Base-by-base conservation (phyloP, 352 stramenopile species). In the Phytopythium sindhum region DNA sequence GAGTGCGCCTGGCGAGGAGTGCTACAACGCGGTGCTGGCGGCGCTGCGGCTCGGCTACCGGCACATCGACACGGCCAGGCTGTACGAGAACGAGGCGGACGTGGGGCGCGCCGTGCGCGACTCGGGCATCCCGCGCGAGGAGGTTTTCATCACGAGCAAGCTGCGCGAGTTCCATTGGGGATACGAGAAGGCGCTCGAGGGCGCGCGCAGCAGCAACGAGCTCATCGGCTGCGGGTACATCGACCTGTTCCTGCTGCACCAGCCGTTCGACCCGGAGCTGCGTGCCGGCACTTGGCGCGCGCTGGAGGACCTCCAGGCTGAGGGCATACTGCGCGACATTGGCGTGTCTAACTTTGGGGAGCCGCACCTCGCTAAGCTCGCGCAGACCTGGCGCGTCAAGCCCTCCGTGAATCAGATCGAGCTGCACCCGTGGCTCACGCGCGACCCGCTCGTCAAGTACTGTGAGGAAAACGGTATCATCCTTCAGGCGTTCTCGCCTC, bases 311-410 rank as follows among this genome's bases (percentile, higher is more conserved):
- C 45, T 79, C 39, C 68, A 78, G 62, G 60, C 44, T 7, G 61
- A 77, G 26, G 89, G 86, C 0, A 60, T 89, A n/a, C 69, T 91
- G 47, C 68, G 72, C 29, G 80, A 90, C 58, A 90, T 94, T 52
- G 91, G 89, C 48, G 89, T 97, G 24, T 94, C 75, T 29, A 97
- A 97, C 62, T 96, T 96, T 71, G 73, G 78, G 3, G 63, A 88
- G 44, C 68, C 75, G 17, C 88, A 97, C 71, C 71, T 97, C 44
- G 68, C 83, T 62, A 86, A 86, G 48, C 56, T 96, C 9, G 75
- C 87, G 39, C 42, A 74, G 51, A 75, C 80, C 14, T 79, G 72
- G 59, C 56, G 63, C 6, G 74, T 80, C 24, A 84, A 80, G 33
- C 80, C 83, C 1, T 73, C 78, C 0, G 85, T 91, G 53, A 90